These are phyloP conservation scores for Trichoderma orchidacearum DNA, from an alignment of 495 filamentous ascomycete genomes.

Conservation along the genomic window DNA sequence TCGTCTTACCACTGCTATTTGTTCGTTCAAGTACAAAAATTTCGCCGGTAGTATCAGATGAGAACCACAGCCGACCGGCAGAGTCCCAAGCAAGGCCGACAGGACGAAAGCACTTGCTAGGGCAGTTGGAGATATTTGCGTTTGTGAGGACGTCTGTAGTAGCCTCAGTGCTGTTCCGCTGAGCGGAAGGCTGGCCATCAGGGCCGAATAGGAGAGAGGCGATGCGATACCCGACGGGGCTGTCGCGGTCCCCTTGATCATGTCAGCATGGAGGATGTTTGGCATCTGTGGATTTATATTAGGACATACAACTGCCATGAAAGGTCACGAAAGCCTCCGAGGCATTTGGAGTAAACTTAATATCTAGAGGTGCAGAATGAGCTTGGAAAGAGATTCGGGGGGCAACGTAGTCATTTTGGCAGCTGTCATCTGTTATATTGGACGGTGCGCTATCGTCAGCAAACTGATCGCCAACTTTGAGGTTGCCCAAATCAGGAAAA, in stretches of 20 bases:
- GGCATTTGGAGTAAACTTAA: constrained; percentile 31
- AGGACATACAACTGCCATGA: constrained; percentile 25
- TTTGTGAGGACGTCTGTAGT: constrained; percentile 38
- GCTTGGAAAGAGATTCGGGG: constrained; percentile 44
- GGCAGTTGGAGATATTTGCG: constrained; percentile 26
- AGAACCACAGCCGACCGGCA: constrained; percentile 37
- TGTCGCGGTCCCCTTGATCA: constrained; percentile 31
- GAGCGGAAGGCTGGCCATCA: constrained; percentile 26
- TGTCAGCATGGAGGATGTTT: not conserved
- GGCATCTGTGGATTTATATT: not conserved
- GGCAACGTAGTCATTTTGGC: constrained; percentile 20
- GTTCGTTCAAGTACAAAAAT: constrained; percentile 33
- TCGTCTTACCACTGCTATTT: not conserved
- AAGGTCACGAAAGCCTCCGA: constrained; percentile 22
- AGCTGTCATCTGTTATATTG: constrained; percentile 11
- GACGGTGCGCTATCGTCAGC: constrained; percentile 24
- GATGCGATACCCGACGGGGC: constrained; percentile 43
- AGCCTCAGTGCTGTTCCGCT: constrained; percentile 23
- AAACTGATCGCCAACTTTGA: constrained; percentile 26
- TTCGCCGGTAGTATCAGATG: constrained; percentile 43
- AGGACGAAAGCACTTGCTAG: constrained; percentile 38
- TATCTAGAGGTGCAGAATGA: constrained; percentile 48
- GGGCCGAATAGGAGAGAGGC: constrained; percentile 26
- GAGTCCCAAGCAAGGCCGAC: constrained; percentile 39
- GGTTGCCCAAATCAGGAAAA: constrained; percentile 9